Conservation (phyloP, 2,329 filamentous ascomycete genomes). For the Polytolypa hystricis region DNA sequence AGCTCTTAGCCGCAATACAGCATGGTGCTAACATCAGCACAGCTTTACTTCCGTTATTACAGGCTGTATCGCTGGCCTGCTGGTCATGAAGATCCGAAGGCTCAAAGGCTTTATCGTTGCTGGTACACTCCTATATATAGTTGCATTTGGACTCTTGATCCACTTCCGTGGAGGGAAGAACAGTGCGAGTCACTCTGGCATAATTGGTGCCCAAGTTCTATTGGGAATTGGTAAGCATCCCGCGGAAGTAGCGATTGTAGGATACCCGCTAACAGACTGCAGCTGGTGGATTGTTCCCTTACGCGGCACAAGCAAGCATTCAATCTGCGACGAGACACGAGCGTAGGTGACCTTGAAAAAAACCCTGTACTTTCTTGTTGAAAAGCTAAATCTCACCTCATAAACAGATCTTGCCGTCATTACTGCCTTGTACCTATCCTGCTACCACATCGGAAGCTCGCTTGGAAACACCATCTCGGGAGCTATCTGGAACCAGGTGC, state of each 20-base stretch:
- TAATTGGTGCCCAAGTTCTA: slow-evolving; percentile 52
- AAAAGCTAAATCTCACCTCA: not conserved
- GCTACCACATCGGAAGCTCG: slow-evolving; percentile 53
- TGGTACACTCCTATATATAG: slow-evolving; percentile 50
- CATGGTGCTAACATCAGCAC: not conserved
- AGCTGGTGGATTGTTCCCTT: slow-evolving; percentile 51
- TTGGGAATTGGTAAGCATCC: slow-evolving; percentile 42
- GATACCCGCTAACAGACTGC: not conserved
- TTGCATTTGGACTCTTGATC: slow-evolving; percentile 56
- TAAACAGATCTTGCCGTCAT: slow-evolving; percentile 48
- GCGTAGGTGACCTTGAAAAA: slow-evolving; percentile 20
- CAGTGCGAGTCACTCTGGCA: slow-evolving; percentile 38
- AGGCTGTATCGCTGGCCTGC: slow-evolving; percentile 45
- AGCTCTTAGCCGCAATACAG: too few relatives aligned
- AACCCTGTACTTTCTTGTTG: not conserved
- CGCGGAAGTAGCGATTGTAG: too few relatives aligned
- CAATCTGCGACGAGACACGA: slow-evolving; percentile 42
- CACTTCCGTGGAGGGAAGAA: slow-evolving; percentile 46
- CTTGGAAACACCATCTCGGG: slow-evolving; percentile 51
- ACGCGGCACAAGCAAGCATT: slow-evolving; percentile 41
- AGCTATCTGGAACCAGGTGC: slow-evolving; percentile 50
- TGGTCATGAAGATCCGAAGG: slow-evolving; percentile 47
- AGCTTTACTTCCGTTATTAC: slow-evolving; percentile 45
- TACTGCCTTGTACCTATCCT: slow-evolving; percentile 51
- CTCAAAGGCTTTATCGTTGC: slow-evolving; percentile 54